Percentiles rank a stretch among this genome's conserved stretches.
These are phyloP conservation scores for Aureobasidium mangrovei DNA, from an alignment of 2,329 filamentous ascomycete genomes.

Conservation along the genomic window DNA sequence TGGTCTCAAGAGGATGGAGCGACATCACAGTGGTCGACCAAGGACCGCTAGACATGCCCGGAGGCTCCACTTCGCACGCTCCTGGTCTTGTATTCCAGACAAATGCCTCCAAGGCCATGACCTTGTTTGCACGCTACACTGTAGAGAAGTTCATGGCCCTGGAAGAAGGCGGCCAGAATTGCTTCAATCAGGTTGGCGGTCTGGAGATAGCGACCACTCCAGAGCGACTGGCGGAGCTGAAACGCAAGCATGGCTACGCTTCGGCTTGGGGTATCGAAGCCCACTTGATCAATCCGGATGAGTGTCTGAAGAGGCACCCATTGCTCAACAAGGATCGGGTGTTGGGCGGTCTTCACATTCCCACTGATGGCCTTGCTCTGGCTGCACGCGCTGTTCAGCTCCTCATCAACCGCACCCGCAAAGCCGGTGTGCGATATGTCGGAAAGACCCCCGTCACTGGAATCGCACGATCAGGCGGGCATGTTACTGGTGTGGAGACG, in stretches of 20 bases:
- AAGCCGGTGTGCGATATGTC: constrained; percentile 51
- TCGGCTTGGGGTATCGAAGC: constrained; percentile 53
- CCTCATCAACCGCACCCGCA: constrained; percentile 49
- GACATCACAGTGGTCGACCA: constrained; percentile 58
- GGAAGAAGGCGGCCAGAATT: constrained; percentile 40
- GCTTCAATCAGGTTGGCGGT: constrained; percentile 56
- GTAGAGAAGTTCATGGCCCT: constrained; percentile 51
- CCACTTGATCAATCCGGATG: constrained; percentile 42
- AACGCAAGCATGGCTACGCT: constrained; percentile 54
- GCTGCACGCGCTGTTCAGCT: constrained; percentile 54
- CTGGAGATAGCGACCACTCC: constrained; percentile 55
- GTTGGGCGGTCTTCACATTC: constrained; percentile 52
- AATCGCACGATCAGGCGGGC: constrained; percentile 41
- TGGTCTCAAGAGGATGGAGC: constrained; percentile 53
- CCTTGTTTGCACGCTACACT: constrained; percentile 51
- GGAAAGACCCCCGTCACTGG: constrained; percentile 50
- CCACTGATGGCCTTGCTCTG: constrained; percentile 52
- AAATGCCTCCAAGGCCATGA: constrained; percentile 50
- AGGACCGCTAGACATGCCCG: constrained; percentile 53
- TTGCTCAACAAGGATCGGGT: constrained; percentile 45
- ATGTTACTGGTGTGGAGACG: constrained; percentile 50
- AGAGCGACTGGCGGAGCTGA: constrained; percentile 50
- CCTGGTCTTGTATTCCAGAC: constrained; percentile 58
- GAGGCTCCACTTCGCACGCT: constrained; percentile 57
- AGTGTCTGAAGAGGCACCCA: constrained; percentile 48